Conservation (phyloP, 1,284 basidiomycete species). For the Heimioporus punctisporus region DNA sequence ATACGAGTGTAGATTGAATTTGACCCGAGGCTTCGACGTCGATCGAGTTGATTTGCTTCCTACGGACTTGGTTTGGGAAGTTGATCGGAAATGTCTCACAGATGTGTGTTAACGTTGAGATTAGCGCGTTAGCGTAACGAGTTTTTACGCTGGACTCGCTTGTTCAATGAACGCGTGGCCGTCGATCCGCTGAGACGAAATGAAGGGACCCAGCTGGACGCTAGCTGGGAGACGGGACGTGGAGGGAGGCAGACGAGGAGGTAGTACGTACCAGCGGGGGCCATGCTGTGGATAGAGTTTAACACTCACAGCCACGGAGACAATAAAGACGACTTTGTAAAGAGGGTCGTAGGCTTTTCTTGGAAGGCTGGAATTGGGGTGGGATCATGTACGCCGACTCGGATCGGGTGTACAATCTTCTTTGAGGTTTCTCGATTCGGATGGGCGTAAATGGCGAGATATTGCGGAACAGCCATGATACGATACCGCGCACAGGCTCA, state of each 20-base stretch:
- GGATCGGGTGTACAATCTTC: conserved; percentile 13
- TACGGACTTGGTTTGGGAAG: conserved; percentile 11
- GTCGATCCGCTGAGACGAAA: conserved; percentile 5
- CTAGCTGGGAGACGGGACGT: no score
- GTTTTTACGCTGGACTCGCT: no score
- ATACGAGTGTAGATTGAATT: conserved; percentile 19
- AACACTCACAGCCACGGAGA: background rate
- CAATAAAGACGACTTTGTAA: conserved; percentile 6
- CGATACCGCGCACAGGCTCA: conserved; percentile 2
- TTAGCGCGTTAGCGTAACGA: conserved; percentile 12
- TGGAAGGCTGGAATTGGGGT: conserved; percentile 12
- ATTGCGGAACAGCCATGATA: conserved; percentile 16
- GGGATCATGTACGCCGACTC: conserved; percentile 1
- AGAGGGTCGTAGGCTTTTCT: conserved; percentile 9
- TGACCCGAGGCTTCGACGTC: conserved; percentile 26
- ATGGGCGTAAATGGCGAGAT: conserved; percentile 21
- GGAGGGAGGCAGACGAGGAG: no score
- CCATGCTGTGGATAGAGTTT: conserved; percentile 2
- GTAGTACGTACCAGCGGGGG: background rate
- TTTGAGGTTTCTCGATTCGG: conserved; percentile 36
- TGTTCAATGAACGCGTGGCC: no score
- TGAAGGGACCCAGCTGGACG: no score
- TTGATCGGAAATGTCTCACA: conserved; percentile 14
- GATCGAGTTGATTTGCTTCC: conserved; percentile 27
- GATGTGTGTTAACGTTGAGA: conserved; percentile 18